phyloP scores from a whole-genome alignment of 352 stramenopile species.

The Blastocystis sp. region DNA sequence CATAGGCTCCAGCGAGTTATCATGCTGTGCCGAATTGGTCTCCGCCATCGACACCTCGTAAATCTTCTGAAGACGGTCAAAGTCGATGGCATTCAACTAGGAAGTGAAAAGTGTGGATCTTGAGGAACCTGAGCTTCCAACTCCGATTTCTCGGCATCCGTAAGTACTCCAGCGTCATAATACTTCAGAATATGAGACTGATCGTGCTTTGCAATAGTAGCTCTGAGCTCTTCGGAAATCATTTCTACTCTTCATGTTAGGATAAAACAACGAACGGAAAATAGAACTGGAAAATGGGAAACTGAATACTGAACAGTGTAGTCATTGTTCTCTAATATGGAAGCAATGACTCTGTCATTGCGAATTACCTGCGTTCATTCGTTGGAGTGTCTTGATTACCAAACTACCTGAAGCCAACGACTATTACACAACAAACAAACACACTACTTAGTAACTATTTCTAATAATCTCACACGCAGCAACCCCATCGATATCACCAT shows the following conservation, averaged over 20 bases:
- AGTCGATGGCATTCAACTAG: constrained; percentile 52
- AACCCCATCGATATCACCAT: neutral
- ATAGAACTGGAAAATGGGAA: neutral
- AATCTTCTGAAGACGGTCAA: constrained; percentile 30
- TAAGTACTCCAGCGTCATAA: constrained; percentile 14
- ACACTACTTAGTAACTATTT: constrained; percentile 41
- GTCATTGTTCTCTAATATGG: too few relatives aligned
- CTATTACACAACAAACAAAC: too few relatives aligned
- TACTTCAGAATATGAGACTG: constrained; percentile 51
- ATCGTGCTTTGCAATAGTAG: constrained; percentile 11
- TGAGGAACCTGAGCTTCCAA: constrained; percentile 17
- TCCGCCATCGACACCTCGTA: constrained; percentile 9
- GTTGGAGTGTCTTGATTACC: too few relatives aligned
- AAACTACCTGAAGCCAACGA: too few relatives aligned
- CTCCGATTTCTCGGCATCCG: neutral
- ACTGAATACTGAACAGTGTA: neutral
- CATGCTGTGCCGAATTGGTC: neutral
- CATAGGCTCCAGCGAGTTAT: constrained; percentile 16
- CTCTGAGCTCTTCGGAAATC: constrained; percentile 51
- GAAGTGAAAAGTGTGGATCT: neutral
- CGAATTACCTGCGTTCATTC: too few relatives aligned
- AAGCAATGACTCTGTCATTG: too few relatives aligned
- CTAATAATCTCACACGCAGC: constrained; percentile 4
- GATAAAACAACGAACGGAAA: neutral
- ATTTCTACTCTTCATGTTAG: neutral